A percentile compares a stretch with the other conserved stretches of the same genome.
These are phyloP conservation scores for Aurantiochytrium sp. DNA, from an alignment of 108 stramenopile species.

Conservation along the genomic window DNA sequence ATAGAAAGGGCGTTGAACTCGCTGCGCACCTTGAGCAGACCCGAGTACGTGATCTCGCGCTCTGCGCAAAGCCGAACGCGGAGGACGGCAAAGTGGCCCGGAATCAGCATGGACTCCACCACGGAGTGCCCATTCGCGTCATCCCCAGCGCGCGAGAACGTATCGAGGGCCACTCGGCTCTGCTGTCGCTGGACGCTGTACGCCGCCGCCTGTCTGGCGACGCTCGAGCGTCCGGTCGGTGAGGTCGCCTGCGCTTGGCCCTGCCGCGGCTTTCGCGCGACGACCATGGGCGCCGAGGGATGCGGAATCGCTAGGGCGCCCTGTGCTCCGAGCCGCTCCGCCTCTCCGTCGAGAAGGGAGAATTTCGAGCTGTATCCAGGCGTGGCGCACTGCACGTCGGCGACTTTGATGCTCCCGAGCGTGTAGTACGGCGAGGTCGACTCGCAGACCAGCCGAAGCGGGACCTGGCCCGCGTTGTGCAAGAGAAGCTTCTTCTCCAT, in stretches of 20 bases:
- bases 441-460: not conserved
- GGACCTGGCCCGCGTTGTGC: not conserved
- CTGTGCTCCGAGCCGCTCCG: not conserved
- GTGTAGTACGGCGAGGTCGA: not conserved
- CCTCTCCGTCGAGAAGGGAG: not conserved
- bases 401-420: not conserved
- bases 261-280: not conserved
- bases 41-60: not conserved
- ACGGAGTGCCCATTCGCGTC: not conserved
- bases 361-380: not conserved
- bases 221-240: no score
- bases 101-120: not conserved
- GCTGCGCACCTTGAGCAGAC: not conserved
- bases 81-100: not conserved
- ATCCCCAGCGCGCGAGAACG: not conserved
- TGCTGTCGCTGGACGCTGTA: not conserved
- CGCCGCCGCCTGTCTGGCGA: no score
- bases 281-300: not conserved
- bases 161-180: not conserved
- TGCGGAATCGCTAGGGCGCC: no score
- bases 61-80: not conserved
- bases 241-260: no score
- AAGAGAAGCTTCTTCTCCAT: not conserved
- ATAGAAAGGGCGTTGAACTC: not conserved
- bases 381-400: not conserved